These are phyloP conservation scores for Daldinia vernicosa DNA, from an alignment of 495 filamentous ascomycete genomes.

Conservation along the genomic window DNA sequence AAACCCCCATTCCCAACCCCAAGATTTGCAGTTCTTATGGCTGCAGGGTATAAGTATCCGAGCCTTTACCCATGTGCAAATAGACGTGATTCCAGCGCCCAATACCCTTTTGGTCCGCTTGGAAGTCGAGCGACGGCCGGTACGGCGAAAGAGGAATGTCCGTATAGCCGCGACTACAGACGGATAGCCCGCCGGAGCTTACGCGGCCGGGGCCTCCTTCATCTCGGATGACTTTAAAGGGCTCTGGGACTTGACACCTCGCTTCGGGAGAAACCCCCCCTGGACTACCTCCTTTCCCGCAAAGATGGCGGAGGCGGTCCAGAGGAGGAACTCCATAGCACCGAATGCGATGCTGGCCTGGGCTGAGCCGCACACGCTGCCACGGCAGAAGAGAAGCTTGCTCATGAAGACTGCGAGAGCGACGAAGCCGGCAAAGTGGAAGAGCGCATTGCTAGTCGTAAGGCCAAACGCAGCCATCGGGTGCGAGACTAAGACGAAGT, in stretches of 20 bases:
- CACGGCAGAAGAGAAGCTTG: constrained; percentile 62
- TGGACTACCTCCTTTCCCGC: constrained; percentile 50
- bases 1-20: constrained; percentile 11
- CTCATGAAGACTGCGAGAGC: constrained; percentile 72
- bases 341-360: constrained; percentile 59
- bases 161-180: constrained; percentile 31
- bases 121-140: constrained; percentile 32
- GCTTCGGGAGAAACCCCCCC: constrained; percentile 40
- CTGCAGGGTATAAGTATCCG: constrained; percentile 1
- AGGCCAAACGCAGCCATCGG: constrained; percentile 67
- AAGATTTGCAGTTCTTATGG: constrained; percentile 1
- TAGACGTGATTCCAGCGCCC: constrained; percentile 34
- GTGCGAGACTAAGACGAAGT: constrained; percentile 58
- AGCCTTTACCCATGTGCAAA: constrained; percentile 29
- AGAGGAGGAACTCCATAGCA: constrained; percentile 54
- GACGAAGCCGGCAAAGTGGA: constrained; percentile 85
- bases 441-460: constrained; percentile 73
- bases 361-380: constrained; percentile 58
- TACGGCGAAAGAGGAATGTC: constrained; percentile 45
- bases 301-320: constrained; percentile 51
- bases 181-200: constrained; percentile 25
- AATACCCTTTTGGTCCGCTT: constrained; percentile 21
- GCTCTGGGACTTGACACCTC: constrained; percentile 24
- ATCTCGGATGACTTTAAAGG: constrained; percentile 40
- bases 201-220: constrained; percentile 46